phyloP scores from a whole-genome alignment of 2,329 filamentous ascomycete genomes.

The Macroventuria anomochaeta region DNA sequence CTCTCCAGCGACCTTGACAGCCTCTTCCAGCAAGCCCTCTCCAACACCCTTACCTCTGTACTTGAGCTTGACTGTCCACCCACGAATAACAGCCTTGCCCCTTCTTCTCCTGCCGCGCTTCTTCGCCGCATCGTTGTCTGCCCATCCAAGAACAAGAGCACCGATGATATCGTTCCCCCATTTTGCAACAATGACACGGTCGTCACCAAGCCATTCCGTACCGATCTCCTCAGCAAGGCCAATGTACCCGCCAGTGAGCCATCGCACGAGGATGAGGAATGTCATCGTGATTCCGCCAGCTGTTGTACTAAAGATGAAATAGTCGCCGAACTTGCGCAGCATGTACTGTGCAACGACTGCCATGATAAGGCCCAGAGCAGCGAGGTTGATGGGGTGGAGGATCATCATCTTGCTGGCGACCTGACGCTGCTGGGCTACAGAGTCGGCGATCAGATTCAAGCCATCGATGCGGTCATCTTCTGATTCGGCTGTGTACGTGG shows the following conservation, averaged over 20 bases:
- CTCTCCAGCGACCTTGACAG: slow-evolving; percentile 70
- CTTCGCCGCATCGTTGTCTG: slow-evolving; percentile 55
- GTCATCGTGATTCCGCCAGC: slow-evolving; percentile 68
- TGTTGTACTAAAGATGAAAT: slow-evolving; percentile 64
- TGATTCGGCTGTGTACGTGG: slow-evolving; percentile 60
- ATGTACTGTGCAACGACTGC: slow-evolving; percentile 51
- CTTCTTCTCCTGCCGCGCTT: slow-evolving; percentile 58
- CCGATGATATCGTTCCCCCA: slow-evolving; percentile 74
- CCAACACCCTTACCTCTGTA: slow-evolving; percentile 78
- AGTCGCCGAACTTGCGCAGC: slow-evolving; percentile 55
- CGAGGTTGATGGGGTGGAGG: slow-evolving; percentile 47
- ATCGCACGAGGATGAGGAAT: slow-evolving; percentile 67
- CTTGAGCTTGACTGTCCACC: slow-evolving; percentile 77
- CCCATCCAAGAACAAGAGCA: slow-evolving; percentile 71
- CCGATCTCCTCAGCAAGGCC: slow-evolving; percentile 65
- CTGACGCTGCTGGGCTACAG: slow-evolving; percentile 81
- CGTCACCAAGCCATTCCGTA: slow-evolving; percentile 66
- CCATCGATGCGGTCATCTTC: slow-evolving; percentile 69
- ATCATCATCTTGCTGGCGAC: slow-evolving; percentile 65
- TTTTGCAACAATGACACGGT: slow-evolving; percentile 65
- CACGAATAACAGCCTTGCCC: slow-evolving; percentile 74
- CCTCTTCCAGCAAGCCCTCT: slow-evolving; percentile 73
- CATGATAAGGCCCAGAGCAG: slow-evolving; percentile 48
- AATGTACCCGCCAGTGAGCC: slow-evolving; percentile 67
- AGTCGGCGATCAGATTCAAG: slow-evolving; percentile 78